Percentiles rank a stretch among this genome's conserved stretches.
These are phyloP conservation scores for Paramecium sonneborni DNA, from an alignment of 73 alveolate genomes.

Conservation along the genomic window DNA sequence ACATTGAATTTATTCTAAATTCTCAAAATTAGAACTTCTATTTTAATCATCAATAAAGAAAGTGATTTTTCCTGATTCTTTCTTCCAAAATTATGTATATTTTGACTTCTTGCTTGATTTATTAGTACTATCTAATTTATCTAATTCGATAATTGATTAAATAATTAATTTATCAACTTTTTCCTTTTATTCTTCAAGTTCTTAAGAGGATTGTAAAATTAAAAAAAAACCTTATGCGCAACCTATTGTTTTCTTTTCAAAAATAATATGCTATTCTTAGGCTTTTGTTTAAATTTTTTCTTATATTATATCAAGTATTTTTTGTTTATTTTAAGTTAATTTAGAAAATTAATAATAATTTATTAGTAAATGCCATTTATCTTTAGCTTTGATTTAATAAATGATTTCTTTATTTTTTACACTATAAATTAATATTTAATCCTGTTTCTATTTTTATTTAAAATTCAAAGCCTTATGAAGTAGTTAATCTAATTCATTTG, in stretches of 20 bases:
- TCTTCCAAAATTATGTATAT: neutral
- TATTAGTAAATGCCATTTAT: constrained; percentile 11
- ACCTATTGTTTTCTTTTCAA: neutral
- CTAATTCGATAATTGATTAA: neutral
- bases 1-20: neutral
- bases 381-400: neutral
- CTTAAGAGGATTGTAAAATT: neutral
- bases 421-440: neutral
- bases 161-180: neutral
- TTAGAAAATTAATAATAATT: neutral
- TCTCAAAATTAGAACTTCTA: neutral
- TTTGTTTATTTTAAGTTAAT: neutral
- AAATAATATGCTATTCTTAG: neutral
- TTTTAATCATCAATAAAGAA: constrained; percentile 5
- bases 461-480: neutral
- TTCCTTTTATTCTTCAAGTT: neutral
- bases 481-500: neutral
- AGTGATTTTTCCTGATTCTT: constrained; percentile 1
- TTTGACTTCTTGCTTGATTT: neutral
- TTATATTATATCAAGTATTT: neutral
- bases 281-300: neutral
- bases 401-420: neutral
- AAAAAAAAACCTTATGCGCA: neutral
- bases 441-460: neutral
- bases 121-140: neutral